Evolutionary conservation across 495 filamentous ascomycete species (phyloP), one percentile per base, ranked within the genome.

Genomic region (Xylaria cubensis): DNA sequence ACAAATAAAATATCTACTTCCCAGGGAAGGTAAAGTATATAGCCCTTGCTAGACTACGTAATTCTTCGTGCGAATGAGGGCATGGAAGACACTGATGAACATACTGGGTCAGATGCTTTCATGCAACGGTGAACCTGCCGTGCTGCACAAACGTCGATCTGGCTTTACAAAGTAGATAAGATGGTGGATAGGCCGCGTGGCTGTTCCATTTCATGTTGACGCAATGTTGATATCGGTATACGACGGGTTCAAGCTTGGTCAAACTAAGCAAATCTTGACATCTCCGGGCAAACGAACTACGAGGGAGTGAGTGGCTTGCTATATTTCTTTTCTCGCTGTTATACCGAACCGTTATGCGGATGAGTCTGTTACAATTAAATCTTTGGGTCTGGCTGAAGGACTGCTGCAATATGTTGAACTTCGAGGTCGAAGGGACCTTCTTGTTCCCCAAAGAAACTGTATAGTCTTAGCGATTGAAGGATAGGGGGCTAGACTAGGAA

Each of bases 381-480:
- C 1, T 24, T 64, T 29, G 6, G 61, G 26, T 15, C 44, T 41
- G 19, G 32, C 42, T 29, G 62, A 17, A n/a, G 13, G 29, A 36
- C 21, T 7, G 77, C 74, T 29, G 74, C 77, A 44, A 79, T 76
- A 63, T 76, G 71, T 13, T 72, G 75, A 24, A 95, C 74, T 7
- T 84, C 80, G 19, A 96, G 78, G 19, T 77, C 81, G 72, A 95
- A 96, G 15, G 86, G 80, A 19, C 93, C 93, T 73, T 92, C 82
- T 79, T 94, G 93, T 0, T 86, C 84, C 9, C 90, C 93, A 75
- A 95, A 95, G 81, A 93, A 94, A 76, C 91, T 93, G 67, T 46
- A 21, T 41, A 53, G 46, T 36, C n/a, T 67, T 1, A 71, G 61
- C 15, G 0, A 4, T 8, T 48, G 19, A 36, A 4, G 34, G 12